Evolutionary conservation across 306 rosid species (phyloP), one percentile per base, ranked within the genome.

Genomic region (Psophocarpus tetragonolobus): DNA sequence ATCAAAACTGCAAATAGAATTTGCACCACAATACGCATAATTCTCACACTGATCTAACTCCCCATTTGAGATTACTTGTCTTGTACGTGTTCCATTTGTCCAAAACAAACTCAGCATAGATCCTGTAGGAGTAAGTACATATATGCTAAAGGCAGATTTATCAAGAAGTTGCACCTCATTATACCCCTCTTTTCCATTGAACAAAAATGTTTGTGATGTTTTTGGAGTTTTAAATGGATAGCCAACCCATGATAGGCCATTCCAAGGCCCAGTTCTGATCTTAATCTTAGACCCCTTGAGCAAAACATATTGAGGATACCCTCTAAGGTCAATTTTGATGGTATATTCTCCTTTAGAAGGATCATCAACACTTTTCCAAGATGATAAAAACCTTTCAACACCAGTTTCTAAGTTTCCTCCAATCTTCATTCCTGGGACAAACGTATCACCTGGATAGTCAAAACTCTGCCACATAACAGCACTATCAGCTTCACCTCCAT

Each of bases 281-380:
- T n/a, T 35, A 17, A 2, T 58, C 1, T n/a, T 36, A 17, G 24
- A 10, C 35, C 77, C 71, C 64, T 42, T 68, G 29, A 67, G 4
- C 8, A 23, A 18, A 24, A 32, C 0, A 10, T 29, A 5, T 58
- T 81, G 85, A 4, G 85, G 77, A 48, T 81, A 75, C 10, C 85
- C 85, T 3, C 10, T 48, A 14, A 1, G 58, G 17, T 69, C 57
- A 4, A 74, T 0, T 58, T 30, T 57, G 4, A 57, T 0, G 54
- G 75, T 8, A 82, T 61, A 54, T 21, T 82, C 75, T 47, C 82
- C 82, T 6, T 3, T 5, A 15, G 68, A 24, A 32, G 85, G 84
- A 68, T 82, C 66, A 3, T 76, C 79, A 39, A 45, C n/a, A 14
- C 73, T 82, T 62, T 2, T 63, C 82, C 85, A 82, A 63, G 82